phyloP scores from a whole-genome alignment of 768 basidiomycete genomes.

The Psilocybe cyanescens region DNA sequence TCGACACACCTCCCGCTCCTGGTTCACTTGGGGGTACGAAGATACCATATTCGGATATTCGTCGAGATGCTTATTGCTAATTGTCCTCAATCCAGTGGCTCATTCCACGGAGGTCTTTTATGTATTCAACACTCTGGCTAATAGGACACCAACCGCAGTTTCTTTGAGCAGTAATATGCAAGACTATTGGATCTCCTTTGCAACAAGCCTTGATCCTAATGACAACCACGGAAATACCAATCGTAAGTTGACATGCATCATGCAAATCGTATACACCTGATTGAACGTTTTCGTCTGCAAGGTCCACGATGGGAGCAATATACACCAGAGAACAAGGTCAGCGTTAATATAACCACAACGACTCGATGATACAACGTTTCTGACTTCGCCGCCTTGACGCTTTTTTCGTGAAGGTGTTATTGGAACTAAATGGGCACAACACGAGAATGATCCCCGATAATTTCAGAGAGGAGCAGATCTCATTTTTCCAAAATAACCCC shows the following conservation, averaged over 20 bases:
- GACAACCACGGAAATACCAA: constrained; percentile 28
- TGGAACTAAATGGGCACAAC: constrained; percentile 9
- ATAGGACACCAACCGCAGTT: constrained; percentile 18
- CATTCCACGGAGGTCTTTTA: constrained; percentile 30
- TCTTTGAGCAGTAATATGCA: constrained; percentile 31
- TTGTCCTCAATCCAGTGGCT: constrained; percentile 11
- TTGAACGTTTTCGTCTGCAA: not conserved
- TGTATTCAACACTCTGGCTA: constrained; percentile 29
- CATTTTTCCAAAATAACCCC: constrained; percentile 9
- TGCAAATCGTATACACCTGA: not conserved
- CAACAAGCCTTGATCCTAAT: constrained; percentile 36
- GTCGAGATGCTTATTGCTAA: not conserved
- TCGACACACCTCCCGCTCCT: constrained; percentile 19
- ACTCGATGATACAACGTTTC: not conserved
- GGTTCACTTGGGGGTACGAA: constrained; percentile 31
- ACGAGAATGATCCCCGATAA: constrained; percentile 4
- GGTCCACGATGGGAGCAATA: constrained; percentile 14
- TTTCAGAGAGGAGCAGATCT: constrained; percentile 8
- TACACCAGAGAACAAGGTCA: constrained; percentile 8
- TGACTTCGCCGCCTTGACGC: not conserved
- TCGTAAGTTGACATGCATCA: not conserved
- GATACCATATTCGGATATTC: not conserved
- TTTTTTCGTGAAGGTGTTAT: not conserved
- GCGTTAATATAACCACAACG: not conserved
- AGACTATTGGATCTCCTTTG: constrained; percentile 44